Evolutionary conservation across 768 basidiomycete genomes (phyloP).

Genomic region (Mycena galopus): DNA sequence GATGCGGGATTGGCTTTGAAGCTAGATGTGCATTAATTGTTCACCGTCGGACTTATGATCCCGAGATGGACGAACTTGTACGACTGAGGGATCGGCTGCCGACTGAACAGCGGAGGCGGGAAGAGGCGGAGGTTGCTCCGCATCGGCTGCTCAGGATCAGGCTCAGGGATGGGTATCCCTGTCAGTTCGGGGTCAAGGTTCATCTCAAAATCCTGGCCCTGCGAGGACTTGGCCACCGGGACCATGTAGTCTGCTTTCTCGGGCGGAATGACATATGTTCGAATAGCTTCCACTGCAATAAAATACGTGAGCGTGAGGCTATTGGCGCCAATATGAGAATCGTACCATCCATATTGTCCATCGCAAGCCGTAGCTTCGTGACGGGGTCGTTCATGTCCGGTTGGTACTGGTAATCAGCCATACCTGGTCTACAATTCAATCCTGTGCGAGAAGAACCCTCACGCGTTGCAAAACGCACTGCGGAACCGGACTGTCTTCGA

Average conservation of each 20-base stretch:
- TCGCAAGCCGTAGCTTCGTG: conserved; percentile 74
- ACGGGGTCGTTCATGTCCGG: conserved; percentile 81
- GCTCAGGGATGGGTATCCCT: conserved; percentile 36
- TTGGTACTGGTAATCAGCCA: conserved; percentile 94
- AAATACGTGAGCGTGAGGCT: conserved; percentile 14
- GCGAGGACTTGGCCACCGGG: conserved; percentile 41
- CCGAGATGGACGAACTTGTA: conserved; percentile 71
- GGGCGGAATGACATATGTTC: conserved; percentile 74
- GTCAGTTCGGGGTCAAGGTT: conserved; percentile 67
- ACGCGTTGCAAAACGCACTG: conserved; percentile 66
- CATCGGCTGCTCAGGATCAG: conserved; percentile 38
- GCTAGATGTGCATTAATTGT: conserved; percentile 49
- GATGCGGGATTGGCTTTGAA: conserved; percentile 86
- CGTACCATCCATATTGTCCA: conserved; percentile 88
- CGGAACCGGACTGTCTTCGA: conserved; percentile 90
- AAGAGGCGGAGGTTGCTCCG: conserved; percentile 79
- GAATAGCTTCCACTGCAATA: conserved; percentile 76
- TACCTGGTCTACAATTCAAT: conserved; percentile 62
- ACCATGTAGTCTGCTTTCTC: conserved; percentile 75
- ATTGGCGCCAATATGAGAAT: background rate
- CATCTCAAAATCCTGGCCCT: conserved; percentile 44
- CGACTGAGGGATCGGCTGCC: conserved; percentile 81
- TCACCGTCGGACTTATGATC: background rate
- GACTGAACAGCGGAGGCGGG: conserved; percentile 91
- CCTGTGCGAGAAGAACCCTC: background rate